Conservation (phyloP, 192 early-diverging fungal species). For the Geranomyces variabilis region DNA sequence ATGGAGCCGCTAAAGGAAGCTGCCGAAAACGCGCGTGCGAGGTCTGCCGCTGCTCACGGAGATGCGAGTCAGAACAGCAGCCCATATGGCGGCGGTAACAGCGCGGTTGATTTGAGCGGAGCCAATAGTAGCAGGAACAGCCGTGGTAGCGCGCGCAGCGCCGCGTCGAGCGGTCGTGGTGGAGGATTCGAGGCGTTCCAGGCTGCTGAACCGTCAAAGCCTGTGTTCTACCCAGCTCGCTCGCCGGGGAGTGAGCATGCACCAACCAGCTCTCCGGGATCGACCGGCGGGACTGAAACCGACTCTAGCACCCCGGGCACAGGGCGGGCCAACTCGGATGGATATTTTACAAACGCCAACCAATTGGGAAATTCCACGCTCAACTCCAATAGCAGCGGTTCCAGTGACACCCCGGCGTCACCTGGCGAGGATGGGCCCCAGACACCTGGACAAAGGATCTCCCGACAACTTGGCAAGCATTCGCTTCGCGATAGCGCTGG, state of each 20-base stretch:
- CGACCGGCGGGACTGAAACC: neutral
- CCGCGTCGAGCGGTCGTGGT: conserved; percentile 1
- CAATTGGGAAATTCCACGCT: too few species aligned
- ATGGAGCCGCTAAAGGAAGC: conserved; percentile 36
- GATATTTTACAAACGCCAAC: neutral
- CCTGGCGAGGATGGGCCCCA: neutral
- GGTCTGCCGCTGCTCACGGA: conserved; percentile 24
- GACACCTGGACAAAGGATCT: neutral
- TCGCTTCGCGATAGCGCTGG: too few species aligned
- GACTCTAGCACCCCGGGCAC: neutral
- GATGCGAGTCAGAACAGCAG: neutral
- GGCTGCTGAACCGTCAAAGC: conserved; percentile 1
- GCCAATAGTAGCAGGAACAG: neutral
- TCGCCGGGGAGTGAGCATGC: conserved; percentile 1
- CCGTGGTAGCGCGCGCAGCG: neutral
- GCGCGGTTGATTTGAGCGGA: neutral
- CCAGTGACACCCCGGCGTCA: conserved; percentile 7
- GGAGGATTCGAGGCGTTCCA: conserved; percentile 16
- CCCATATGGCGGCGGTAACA: neutral
- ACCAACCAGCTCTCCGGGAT: neutral
- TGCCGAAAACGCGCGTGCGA: conserved; percentile 31
- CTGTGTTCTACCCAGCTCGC: conserved; percentile 15
- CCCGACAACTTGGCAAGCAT: neutral
- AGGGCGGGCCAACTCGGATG: neutral
- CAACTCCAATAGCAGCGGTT: too few species aligned